phyloP scores from a whole-genome alignment of 495 filamentous ascomycete genomes.

The Thermothielavioides terrestris region DNA sequence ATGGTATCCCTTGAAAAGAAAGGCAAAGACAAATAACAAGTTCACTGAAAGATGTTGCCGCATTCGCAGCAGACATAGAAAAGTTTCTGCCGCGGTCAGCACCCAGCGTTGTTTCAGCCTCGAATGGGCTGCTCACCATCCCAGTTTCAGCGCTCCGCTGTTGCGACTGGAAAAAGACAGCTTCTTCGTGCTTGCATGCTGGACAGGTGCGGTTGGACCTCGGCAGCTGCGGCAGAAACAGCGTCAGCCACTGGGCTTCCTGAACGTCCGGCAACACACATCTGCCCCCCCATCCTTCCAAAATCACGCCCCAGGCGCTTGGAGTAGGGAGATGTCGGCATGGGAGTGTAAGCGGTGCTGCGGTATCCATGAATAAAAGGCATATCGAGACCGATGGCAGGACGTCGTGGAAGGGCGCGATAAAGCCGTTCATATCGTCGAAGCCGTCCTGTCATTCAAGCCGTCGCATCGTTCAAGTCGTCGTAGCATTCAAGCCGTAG shows the following conservation, averaged over 20 bases:
- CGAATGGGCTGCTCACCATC: constrained; percentile 60
- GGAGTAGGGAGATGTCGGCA: background rate
- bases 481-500: too few relatives aligned
- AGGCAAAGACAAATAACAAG: constrained; percentile 9
- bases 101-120: background rate
- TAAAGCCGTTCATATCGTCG: too few relatives aligned
- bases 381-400: too few relatives aligned
- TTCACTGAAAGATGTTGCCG: constrained; percentile 69
- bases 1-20: too few relatives aligned
- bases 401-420: too few relatives aligned
- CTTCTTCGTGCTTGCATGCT: constrained; percentile 71
- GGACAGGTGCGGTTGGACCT: constrained; percentile 76
- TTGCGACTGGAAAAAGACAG: constrained; percentile 97
- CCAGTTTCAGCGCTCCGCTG: constrained; percentile 93
- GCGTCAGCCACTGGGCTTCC: constrained; percentile 30
- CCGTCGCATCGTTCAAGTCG: background rate
- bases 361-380: background rate
- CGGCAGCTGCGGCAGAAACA: constrained; percentile 60
- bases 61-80: constrained; percentile 95
- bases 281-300: background rate
- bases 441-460: too few relatives aligned
- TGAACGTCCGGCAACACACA: background rate
- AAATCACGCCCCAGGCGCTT: background rate
- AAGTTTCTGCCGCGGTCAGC: constrained; percentile 62
- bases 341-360: background rate